Evolutionary conservation across 164 flowering plant genomes (phyloP).

Genomic region (Litsea cubeba): DNA sequence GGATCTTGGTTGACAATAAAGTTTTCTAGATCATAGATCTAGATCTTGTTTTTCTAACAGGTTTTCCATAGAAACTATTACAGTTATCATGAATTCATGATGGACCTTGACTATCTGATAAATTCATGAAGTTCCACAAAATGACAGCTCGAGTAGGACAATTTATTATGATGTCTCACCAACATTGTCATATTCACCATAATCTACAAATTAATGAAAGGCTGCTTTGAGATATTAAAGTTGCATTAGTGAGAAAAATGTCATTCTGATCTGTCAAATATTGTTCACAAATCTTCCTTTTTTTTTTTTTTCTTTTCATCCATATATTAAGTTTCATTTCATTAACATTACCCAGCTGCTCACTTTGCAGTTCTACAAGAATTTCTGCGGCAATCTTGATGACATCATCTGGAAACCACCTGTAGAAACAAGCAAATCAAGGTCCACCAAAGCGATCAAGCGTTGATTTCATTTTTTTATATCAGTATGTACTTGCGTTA

Average conservation of each 20-base stretch:
- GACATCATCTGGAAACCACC: slow-evolving; percentile 90
- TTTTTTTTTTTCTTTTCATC: background rate
- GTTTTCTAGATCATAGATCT: too few relatives aligned
- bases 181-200: too few relatives aligned
- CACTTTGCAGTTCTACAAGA: slow-evolving; percentile 74
- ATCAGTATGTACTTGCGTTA: background rate
- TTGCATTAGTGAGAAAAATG: background rate
- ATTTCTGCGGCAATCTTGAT: slow-evolving; percentile 75
- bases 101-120: too few relatives aligned
- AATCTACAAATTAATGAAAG: background rate
- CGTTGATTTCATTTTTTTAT: slow-evolving; percentile 30
- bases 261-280: background rate
- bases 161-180: too few relatives aligned
- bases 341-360: background rate
- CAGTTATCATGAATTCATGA: too few relatives aligned
- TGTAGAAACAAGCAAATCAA: slow-evolving; percentile 44
- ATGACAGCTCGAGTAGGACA: too few relatives aligned
- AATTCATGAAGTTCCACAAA: too few relatives aligned
- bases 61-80: too few relatives aligned
- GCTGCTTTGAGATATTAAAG: background rate
- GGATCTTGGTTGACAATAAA: too few relatives aligned
- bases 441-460: slow-evolving; percentile 32
- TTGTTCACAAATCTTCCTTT: background rate
- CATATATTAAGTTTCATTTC: background rate
- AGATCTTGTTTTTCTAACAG: too few relatives aligned